phyloP scores from a whole-genome alignment of 495 filamentous ascomycete genomes.

The Penicillium psychrofluorescens region DNA sequence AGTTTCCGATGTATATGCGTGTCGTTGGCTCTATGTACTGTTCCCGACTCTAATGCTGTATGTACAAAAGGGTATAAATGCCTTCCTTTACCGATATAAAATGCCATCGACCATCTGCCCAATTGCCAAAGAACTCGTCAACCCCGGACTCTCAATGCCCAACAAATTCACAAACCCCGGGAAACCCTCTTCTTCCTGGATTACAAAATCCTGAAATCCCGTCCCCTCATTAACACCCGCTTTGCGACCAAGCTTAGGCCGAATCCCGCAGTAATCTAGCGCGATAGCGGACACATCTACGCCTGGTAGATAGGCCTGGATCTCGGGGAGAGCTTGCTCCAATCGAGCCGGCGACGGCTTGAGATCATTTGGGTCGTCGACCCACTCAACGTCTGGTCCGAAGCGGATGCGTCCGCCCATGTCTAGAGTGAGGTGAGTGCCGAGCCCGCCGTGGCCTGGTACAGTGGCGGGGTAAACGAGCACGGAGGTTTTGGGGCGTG shows the following conservation, averaged over 20 bases:
- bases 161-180: slow-evolving; percentile 86
- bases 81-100: slow-evolving; percentile 47
- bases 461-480: slow-evolving; percentile 82
- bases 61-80: not conserved
- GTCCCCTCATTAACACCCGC: slow-evolving; percentile 50
- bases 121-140: slow-evolving; percentile 87
- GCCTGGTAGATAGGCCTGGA: slow-evolving; percentile 69
- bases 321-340: slow-evolving; percentile 61
- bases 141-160: slow-evolving; percentile 90
- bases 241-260: slow-evolving; percentile 70
- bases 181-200: slow-evolving; percentile 73
- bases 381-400: slow-evolving; percentile 95
- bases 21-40: too few species aligned
- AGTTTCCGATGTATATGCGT: too few species aligned
- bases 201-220: slow-evolving; percentile 79
- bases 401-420: slow-evolving; percentile 81
- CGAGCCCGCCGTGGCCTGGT: slow-evolving; percentile 74
- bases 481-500: slow-evolving; percentile 58
- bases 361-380: slow-evolving; percentile 53
- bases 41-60: too few species aligned
- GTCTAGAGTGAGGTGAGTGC: slow-evolving; percentile 91
- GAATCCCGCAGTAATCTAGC: slow-evolving; percentile 83
- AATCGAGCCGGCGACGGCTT: slow-evolving; percentile 50
- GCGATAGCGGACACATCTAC: slow-evolving; percentile 58
- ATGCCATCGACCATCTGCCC: slow-evolving; percentile 71